These are phyloP conservation scores for Candida sithepensis DNA, from an alignment of 805 yeast genomes.

Conservation along the genomic window DNA sequence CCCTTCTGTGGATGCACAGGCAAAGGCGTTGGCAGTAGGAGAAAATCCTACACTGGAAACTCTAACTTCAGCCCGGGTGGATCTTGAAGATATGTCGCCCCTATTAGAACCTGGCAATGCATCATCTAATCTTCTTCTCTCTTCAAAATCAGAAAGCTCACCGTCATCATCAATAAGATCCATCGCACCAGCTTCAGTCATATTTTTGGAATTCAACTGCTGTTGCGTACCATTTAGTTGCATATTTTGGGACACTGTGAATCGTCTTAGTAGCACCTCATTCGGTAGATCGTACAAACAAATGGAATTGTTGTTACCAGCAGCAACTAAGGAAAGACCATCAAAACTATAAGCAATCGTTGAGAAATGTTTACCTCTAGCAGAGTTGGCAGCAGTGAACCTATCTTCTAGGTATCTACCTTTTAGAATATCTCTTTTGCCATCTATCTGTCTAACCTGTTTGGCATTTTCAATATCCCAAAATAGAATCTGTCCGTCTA, in stretches of 20 bases:
- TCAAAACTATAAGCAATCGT: constrained; percentile 84
- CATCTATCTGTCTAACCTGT: constrained; percentile 81
- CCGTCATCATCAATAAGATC: constrained; percentile 82
- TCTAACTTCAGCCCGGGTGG: constrained; percentile 76
- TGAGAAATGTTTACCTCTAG: constrained; percentile 80
- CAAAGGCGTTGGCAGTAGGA: constrained; percentile 87
- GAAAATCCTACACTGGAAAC: constrained; percentile 77
- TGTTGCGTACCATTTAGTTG: constrained; percentile 83
- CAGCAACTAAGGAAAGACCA: constrained; percentile 84
- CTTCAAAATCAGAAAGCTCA: constrained; percentile 82
- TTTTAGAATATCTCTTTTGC: constrained; percentile 76
- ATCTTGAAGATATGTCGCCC: constrained; percentile 76
- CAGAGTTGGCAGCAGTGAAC: constrained; percentile 74
- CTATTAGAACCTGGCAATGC: constrained; percentile 84
- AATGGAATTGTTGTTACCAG: constrained; percentile 87
- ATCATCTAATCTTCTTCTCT: constrained; percentile 48
- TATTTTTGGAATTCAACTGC: constrained; percentile 69
- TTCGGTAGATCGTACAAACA: constrained; percentile 88
- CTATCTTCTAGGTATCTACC: constrained; percentile 84
- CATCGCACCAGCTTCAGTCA: constrained; percentile 86
- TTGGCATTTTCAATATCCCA: constrained; percentile 82
- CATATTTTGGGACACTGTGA: constrained; percentile 86
- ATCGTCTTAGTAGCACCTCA: constrained; percentile 79
- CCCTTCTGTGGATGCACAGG: constrained; percentile 96
- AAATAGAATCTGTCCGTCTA: constrained; percentile 81